Conservation (phyloP, 1,284 basidiomycete species). For the Ceratobasidium sp. region DNA sequence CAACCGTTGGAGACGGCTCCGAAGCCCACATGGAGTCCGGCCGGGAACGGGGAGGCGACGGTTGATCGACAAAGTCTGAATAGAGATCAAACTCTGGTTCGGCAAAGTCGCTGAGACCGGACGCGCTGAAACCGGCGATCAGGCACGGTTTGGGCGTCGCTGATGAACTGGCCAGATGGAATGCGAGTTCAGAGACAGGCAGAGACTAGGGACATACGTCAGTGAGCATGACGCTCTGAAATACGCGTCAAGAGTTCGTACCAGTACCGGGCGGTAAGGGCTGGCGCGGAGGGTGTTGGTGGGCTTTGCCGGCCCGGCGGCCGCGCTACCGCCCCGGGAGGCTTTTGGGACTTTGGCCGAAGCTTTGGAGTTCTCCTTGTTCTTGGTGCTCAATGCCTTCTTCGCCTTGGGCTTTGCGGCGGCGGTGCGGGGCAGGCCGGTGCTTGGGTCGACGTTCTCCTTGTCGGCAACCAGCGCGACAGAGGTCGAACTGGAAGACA, state of each 20-base stretch:
- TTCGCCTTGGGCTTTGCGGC: slow-evolving; percentile 31
- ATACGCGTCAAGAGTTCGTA: not conserved
- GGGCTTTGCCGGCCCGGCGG: slow-evolving; percentile 24
- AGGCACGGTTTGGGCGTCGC: slow-evolving; percentile 20
- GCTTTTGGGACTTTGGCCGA: slow-evolving; percentile 28
- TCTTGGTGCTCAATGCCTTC: slow-evolving; percentile 36
- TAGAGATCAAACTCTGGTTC: slow-evolving; percentile 37
- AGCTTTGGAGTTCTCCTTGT: slow-evolving; percentile 40
- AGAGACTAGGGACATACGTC: slow-evolving; percentile 3
- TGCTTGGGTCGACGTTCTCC: slow-evolving; percentile 42
- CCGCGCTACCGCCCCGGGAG: slow-evolving; percentile 18
- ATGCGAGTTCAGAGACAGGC: slow-evolving; percentile 14
- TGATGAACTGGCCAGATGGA: not conserved
- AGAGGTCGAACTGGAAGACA: slow-evolving; percentile 24
- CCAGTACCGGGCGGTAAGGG: slow-evolving; percentile 27
- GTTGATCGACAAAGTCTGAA: slow-evolving; percentile 35
- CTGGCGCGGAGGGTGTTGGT: slow-evolving; percentile 14
- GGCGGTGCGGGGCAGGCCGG: slow-evolving; percentile 25
- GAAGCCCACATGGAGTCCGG: slow-evolving; percentile 18
- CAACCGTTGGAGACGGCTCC: not conserved
- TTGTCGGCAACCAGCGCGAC: slow-evolving; percentile 37
- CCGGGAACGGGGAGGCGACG: slow-evolving; percentile 26
- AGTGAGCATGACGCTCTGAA: not conserved
- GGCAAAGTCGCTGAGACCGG: slow-evolving; percentile 23
- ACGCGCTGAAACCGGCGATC: slow-evolving; percentile 38